These are phyloP conservation scores for Exophiala mesophila DNA, from an alignment of 2,329 filamentous ascomycete species.

Conservation along the genomic window DNA sequence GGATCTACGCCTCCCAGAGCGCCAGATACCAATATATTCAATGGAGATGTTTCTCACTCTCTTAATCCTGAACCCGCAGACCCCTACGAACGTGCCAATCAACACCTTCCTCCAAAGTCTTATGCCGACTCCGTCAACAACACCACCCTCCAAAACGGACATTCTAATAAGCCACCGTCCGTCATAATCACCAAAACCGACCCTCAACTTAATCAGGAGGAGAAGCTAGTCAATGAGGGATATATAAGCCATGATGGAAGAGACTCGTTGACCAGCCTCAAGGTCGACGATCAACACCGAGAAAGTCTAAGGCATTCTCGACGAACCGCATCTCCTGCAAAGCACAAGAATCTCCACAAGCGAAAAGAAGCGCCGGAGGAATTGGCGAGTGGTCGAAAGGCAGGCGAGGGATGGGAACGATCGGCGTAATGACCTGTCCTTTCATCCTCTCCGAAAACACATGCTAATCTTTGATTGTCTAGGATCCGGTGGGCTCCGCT, in stretches of 20 bases:
- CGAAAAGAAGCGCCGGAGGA: conserved; percentile 15
- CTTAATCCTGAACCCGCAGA: conserved; percentile 28
- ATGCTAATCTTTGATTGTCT: conserved; percentile 8
- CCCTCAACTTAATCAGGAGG: conserved; percentile 19
- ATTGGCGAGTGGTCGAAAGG: conserved; percentile 49
- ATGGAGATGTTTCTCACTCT: no score
- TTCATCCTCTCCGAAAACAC: no score
- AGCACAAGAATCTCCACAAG: conserved; percentile 27
- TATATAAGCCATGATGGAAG: conserved; percentile 42
- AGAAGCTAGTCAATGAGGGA: conserved; percentile 40
- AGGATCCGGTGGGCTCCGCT: conserved; percentile 81
- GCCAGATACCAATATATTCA: neutral
- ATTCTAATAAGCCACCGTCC: conserved; percentile 6
- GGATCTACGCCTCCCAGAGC: neutral
- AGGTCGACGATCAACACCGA: conserved; percentile 37
- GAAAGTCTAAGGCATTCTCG: conserved; percentile 31
- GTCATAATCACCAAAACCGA: conserved; percentile 19
- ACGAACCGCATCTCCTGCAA: conserved; percentile 25
- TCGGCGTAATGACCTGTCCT: conserved; percentile 36
- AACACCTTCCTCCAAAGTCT: conserved; percentile 34
- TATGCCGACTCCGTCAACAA: conserved; percentile 33
- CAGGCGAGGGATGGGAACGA: conserved; percentile 50
- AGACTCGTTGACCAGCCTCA: conserved; percentile 41
- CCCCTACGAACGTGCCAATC: conserved; percentile 28
- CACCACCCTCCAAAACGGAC: neutral